Conservation (phyloP, 2,329 filamentous ascomycete genomes). For the Neurospora sp. region DNA sequence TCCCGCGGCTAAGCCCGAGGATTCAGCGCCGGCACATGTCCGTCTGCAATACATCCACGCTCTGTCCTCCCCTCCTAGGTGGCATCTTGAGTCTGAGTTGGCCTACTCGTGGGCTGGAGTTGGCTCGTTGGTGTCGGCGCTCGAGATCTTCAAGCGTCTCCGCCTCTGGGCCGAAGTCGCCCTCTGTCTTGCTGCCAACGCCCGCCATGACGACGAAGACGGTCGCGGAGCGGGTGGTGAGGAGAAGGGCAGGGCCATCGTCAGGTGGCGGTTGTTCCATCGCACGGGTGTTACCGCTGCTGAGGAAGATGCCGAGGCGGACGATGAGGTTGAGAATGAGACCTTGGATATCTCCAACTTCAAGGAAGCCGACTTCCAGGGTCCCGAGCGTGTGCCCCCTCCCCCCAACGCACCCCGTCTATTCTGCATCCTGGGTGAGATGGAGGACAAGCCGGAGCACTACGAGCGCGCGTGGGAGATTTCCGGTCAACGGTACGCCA, state of each 20-base stretch:
- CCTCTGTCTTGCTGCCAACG: constrained; percentile 65
- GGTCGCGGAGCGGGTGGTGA: constrained; percentile 53
- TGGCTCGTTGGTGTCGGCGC: constrained; percentile 76
- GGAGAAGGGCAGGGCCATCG: constrained; percentile 67
- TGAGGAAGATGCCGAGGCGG: constrained; percentile 19
- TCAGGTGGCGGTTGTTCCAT: constrained; percentile 72
- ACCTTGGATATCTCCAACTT: constrained; percentile 48
- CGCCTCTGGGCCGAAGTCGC: constrained; percentile 94
- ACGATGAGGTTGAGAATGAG: constrained; percentile 37
- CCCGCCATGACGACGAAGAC: constrained; percentile 42
- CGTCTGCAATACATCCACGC: constrained; percentile 78
- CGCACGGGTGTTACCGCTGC: constrained; percentile 33
- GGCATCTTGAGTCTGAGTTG: constrained; percentile 90
- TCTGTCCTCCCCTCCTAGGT: constrained; percentile 73
- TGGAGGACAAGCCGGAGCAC: constrained; percentile 63
- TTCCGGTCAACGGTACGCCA: constrained; percentile 69
- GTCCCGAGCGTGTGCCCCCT: constrained; percentile 58
- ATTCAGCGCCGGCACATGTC: constrained; percentile 68
- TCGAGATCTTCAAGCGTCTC: constrained; percentile 92
- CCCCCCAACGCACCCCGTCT: constrained; percentile 78
- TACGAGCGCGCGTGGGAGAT: constrained; percentile 86
- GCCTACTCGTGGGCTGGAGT: constrained; percentile 86
- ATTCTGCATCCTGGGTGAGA: constrained; percentile 88
- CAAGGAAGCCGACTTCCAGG: constrained; percentile 43
- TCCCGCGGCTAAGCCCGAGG: constrained; percentile 61